Conservation (phyloP, 2,329 filamentous ascomycete species). For the Diaporthe sp. region DNA sequence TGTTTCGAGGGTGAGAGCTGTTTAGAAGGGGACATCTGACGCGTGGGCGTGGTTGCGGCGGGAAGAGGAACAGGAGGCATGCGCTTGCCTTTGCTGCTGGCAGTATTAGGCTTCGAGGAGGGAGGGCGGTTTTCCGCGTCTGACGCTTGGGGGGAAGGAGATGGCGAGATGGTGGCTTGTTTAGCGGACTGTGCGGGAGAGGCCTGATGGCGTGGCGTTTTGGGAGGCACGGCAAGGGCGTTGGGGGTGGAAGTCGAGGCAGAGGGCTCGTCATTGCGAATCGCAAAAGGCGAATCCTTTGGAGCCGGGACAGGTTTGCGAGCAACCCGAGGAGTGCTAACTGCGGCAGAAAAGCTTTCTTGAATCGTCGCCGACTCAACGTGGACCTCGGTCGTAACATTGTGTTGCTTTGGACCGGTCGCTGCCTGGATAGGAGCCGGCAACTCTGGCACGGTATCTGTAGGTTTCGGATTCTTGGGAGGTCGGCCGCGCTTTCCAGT, state of each 20-base stretch:
- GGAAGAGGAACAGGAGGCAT: slow-evolving; percentile 58
- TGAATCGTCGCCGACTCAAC: slow-evolving; percentile 35
- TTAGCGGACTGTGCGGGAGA: slow-evolving; percentile 64
- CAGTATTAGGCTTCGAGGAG: slow-evolving; percentile 71
- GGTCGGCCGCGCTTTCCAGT: slow-evolving; percentile 50
- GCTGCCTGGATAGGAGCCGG: not conserved
- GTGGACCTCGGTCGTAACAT: slow-evolving; percentile 38
- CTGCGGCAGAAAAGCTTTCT: slow-evolving; percentile 38
- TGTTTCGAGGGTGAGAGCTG: slow-evolving; percentile 38
- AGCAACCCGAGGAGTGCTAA: slow-evolving; percentile 39
- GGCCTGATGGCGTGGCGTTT: slow-evolving; percentile 58
- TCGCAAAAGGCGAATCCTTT: slow-evolving; percentile 42
- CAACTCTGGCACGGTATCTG: slow-evolving; percentile 27
- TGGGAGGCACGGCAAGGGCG: slow-evolving; percentile 44
- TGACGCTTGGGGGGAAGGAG: slow-evolving; percentile 80
- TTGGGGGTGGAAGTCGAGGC: slow-evolving; percentile 44
- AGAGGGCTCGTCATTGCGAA: slow-evolving; percentile 49
- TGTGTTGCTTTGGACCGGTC: slow-evolving; percentile 10
- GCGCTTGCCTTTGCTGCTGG: slow-evolving; percentile 60
- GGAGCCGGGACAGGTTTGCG: slow-evolving; percentile 38
- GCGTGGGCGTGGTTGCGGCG: slow-evolving; percentile 62
- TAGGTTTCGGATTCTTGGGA: slow-evolving; percentile 49
- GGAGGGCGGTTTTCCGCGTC: slow-evolving; percentile 86
- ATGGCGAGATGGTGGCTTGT: slow-evolving; percentile 71
- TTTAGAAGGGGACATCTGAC: slow-evolving; percentile 72